A percentile compares a stretch with the other conserved stretches of the same genome.
phyloP scores from a whole-genome alignment of 345 rosid species.

The Abelmoschus esculentus region DNA sequence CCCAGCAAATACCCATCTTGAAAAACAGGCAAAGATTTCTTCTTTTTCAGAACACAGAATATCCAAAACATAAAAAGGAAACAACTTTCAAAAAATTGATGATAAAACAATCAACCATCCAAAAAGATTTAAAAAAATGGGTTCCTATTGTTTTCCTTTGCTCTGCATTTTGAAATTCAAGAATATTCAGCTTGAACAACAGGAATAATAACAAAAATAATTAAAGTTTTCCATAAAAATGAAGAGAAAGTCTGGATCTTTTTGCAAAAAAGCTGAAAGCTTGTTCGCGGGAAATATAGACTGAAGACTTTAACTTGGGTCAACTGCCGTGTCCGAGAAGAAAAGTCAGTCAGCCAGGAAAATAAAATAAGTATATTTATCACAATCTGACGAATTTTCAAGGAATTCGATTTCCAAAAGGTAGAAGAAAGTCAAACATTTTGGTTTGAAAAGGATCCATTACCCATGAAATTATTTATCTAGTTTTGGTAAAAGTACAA shows the following conservation, averaged over 20 bases:
- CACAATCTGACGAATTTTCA: not conserved
- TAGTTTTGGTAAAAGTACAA: no score
- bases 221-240: not conserved
- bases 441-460: no score
- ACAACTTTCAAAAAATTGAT: not conserved
- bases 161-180: not conserved
- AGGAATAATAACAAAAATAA: not conserved
- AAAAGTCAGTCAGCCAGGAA: not conserved
- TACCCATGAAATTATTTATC: no score
- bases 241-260: not conserved
- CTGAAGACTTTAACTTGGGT: not conserved
- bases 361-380: not conserved
- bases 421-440: not conserved
- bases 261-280: not conserved
- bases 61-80: not conserved
- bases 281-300: not conserved
- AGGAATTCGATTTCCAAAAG: not conserved
- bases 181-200: not conserved
- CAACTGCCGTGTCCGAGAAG: slow-evolving; percentile 9
- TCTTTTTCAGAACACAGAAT: not conserved
- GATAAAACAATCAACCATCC: not conserved
- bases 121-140: not conserved
- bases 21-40: not conserved
- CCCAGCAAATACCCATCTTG: slow-evolving; percentile 67
- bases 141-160: not conserved